A percentile compares a stretch with the other conserved stretches of the same genome.
phyloP scores from a whole-genome alignment of 2,329 filamentous ascomycete genomes.

The Diaporthe sp. region DNA sequence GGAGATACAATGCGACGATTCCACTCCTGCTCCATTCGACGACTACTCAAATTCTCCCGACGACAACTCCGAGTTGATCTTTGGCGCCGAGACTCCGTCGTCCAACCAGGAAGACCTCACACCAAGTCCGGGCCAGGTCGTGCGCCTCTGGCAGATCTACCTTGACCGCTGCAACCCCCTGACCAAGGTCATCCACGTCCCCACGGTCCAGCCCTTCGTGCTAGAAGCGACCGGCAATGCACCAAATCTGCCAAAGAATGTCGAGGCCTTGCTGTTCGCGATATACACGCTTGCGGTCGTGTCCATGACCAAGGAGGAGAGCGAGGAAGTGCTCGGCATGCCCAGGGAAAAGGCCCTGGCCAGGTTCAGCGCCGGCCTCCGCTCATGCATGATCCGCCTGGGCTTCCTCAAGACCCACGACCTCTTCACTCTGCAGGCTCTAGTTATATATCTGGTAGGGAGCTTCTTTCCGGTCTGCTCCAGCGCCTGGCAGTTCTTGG shows the following conservation, averaged over 20 bases:
- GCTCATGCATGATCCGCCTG: slow-evolving; percentile 63
- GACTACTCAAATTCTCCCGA: slow-evolving; percentile 57
- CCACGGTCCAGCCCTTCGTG: slow-evolving; percentile 75
- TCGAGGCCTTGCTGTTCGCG: slow-evolving; percentile 74
- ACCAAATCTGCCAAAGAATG: slow-evolving; percentile 66
- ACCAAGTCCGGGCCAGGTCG: slow-evolving; percentile 75
- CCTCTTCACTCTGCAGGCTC: slow-evolving; percentile 70
- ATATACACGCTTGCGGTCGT: slow-evolving; percentile 75
- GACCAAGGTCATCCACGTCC: slow-evolving; percentile 80
- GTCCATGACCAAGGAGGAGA: slow-evolving; percentile 70
- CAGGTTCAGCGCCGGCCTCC: slow-evolving; percentile 66
- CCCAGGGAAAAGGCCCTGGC: slow-evolving; percentile 64
- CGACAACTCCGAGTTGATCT: slow-evolving; percentile 65
- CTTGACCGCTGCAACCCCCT: slow-evolving; percentile 82
- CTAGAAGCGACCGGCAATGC: slow-evolving; percentile 73
- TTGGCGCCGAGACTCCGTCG: slow-evolving; percentile 54
- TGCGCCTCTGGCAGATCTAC: slow-evolving; percentile 81
- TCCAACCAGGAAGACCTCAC: slow-evolving; percentile 66
- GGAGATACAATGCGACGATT: slow-evolving; percentile 52
- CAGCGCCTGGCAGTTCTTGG: background rate
- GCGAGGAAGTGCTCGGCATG: slow-evolving; percentile 65
- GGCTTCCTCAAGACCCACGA: slow-evolving; percentile 73
- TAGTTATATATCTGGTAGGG: slow-evolving; percentile 70
- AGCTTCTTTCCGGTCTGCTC: slow-evolving; percentile 6
- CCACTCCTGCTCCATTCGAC: slow-evolving; percentile 36